phyloP scores from a whole-genome alignment of 2,329 filamentous ascomycete species.

The Aspergillus cejpii region DNA sequence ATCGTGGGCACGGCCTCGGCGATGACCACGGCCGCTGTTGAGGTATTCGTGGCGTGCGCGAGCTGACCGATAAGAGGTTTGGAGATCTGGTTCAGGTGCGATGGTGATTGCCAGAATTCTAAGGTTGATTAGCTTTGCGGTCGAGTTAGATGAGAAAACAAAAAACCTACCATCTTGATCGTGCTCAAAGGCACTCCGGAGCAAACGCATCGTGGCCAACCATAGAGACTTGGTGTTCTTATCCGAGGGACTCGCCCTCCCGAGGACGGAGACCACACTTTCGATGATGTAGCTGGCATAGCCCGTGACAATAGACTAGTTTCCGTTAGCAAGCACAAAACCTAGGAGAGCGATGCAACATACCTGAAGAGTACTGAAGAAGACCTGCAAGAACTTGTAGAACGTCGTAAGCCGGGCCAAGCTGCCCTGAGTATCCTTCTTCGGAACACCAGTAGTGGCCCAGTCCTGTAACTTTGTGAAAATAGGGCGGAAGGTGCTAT shows the following conservation, averaged over 20 bases:
- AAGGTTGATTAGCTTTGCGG: background rate
- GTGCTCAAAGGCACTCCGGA: slow-evolving; percentile 71
- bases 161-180: slow-evolving; percentile 64
- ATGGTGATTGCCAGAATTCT: slow-evolving; percentile 88
- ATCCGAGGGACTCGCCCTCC: slow-evolving; percentile 33
- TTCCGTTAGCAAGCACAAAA: slow-evolving; percentile 7
- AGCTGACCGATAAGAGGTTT: slow-evolving; percentile 65
- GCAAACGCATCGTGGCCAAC: slow-evolving; percentile 61
- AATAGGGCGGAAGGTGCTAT: slow-evolving; percentile 83
- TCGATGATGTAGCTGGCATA: slow-evolving; percentile 84
- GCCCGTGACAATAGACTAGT: slow-evolving; percentile 76
- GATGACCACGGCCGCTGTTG: slow-evolving; percentile 42
- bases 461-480: slow-evolving; percentile 84
- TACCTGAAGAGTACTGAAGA: slow-evolving; percentile 76
- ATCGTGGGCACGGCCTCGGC: slow-evolving; percentile 64
- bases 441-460: slow-evolving; percentile 56
- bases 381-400: slow-evolving; percentile 70
- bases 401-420: slow-evolving; percentile 64
- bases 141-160: background rate
- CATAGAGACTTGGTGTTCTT: slow-evolving; percentile 57
- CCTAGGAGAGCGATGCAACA: slow-evolving; percentile 7
- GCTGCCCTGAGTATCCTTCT: slow-evolving; percentile 54
- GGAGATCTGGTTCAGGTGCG: slow-evolving; percentile 71
- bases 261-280: slow-evolving; percentile 59
- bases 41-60: slow-evolving; percentile 36